Evolutionary conservation across 1,284 basidiomycete genomes (phyloP).

Genomic region (Naganishia cerealis): DNA sequence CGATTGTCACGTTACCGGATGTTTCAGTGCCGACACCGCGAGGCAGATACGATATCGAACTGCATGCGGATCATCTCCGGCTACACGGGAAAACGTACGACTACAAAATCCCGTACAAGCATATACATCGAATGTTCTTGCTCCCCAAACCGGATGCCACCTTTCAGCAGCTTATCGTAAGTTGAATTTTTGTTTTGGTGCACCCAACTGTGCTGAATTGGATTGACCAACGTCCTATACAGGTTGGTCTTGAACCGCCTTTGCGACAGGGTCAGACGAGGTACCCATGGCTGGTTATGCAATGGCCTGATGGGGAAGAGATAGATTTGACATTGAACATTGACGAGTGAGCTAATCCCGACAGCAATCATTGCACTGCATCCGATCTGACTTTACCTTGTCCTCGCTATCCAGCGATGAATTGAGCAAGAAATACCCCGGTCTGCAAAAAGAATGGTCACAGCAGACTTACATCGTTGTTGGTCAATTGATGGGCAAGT

Average conservation of each 20-base stretch:
- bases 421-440: slow-evolving; percentile 49
- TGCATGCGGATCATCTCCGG: slow-evolving; percentile 91
- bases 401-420: slow-evolving; percentile 47
- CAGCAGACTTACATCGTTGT: slow-evolving; percentile 79
- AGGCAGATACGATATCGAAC: slow-evolving; percentile 96
- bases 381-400: neutral
- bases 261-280: slow-evolving; percentile 97
- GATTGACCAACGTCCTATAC: slow-evolving; percentile 15
- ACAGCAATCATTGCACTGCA: neutral
- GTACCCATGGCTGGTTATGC: slow-evolving; percentile 97
- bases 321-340: slow-evolving; percentile 94
- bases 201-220: neutral
- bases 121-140: slow-evolving; percentile 86
- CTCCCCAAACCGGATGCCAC: slow-evolving; percentile 91
- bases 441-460: slow-evolving; percentile 30
- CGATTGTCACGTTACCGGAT: slow-evolving; percentile 93
- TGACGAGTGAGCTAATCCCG: slow-evolving; percentile 68
- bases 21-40: slow-evolving; percentile 93
- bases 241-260: slow-evolving; percentile 85
- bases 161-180: slow-evolving; percentile 89
- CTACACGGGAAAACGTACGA: slow-evolving; percentile 97
- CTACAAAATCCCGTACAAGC: slow-evolving; percentile 92
- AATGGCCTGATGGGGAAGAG: slow-evolving; percentile 94
- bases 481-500: slow-evolving; percentile 83
- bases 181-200: slow-evolving; percentile 43